Evolutionary conservation across 495 filamentous ascomycete genomes (phyloP).

Genomic region (Neurospora tetrasperma): DNA sequence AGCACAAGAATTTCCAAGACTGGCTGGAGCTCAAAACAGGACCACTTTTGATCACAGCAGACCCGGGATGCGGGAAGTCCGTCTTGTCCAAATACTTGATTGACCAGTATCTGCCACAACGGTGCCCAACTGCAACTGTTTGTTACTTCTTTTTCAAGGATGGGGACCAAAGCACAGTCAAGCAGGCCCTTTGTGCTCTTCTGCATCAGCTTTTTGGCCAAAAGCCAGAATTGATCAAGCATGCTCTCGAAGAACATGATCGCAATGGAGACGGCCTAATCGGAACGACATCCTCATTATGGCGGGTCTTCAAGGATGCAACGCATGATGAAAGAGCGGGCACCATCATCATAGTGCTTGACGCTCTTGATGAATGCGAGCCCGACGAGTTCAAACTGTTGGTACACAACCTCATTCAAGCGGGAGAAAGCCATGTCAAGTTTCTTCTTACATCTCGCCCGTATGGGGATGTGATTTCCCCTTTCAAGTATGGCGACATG

Average conservation of each 20-base stretch:
- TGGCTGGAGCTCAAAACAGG: not conserved
- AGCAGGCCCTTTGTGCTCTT: not conserved
- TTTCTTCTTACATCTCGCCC: not conserved
- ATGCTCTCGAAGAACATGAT: not conserved
- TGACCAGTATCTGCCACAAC: not conserved
- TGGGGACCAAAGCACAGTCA: not conserved
- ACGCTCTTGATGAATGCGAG: not conserved
- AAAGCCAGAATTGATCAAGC: not conserved
- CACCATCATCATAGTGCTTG: not conserved
- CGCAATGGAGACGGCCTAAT: not conserved
- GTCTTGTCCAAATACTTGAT: not conserved
- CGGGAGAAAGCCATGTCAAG: not conserved
- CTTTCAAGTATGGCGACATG: not conserved
- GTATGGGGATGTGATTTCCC: not conserved
- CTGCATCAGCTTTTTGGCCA: not conserved
- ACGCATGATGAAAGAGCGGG: not conserved
- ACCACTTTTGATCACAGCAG: not conserved
- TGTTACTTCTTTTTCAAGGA: not conserved
- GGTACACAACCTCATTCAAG: not conserved
- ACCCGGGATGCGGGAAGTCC: not conserved
- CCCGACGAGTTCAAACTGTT: not conserved
- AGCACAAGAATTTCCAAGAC: not conserved
- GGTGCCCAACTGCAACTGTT: not conserved
- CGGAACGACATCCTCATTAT: not conserved
- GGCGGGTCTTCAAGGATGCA: not conserved